Conservation (phyloP, 805 yeast species). For the Saccharomycopsis sp. region DNA sequence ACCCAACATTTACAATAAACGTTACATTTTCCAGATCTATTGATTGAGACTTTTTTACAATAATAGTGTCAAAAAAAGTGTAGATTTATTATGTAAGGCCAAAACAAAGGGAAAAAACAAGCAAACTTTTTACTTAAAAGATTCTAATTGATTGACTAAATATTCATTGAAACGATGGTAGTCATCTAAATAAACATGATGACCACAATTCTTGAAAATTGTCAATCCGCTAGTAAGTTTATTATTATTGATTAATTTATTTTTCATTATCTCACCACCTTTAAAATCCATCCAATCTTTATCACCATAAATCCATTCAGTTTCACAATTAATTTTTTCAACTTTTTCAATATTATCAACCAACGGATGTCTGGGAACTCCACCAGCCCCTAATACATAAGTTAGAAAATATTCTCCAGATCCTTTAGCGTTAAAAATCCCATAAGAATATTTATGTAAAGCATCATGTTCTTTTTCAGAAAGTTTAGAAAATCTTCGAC, state of each 20-base stretch:
- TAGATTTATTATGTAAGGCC: too few species aligned
- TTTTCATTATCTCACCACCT: constrained; percentile 28
- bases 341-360: constrained; percentile 34
- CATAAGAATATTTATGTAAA: constrained; percentile 72
- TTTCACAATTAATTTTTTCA: constrained; percentile 36
- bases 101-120: background rate
- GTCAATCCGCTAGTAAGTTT: constrained; percentile 26
- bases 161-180: constrained; percentile 39
- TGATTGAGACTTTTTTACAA: background rate
- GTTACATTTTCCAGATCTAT: background rate
- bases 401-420: constrained; percentile 90
- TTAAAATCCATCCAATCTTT: constrained; percentile 55
- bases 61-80: background rate
- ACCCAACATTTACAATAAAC: background rate
- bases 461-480: constrained; percentile 33
- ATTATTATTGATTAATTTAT: constrained; percentile 20
- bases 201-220: constrained; percentile 52
- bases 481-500: constrained; percentile 63
- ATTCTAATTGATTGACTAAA: constrained; percentile 7
- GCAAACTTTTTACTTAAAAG: background rate
- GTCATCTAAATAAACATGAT: constrained; percentile 72
- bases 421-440: constrained; percentile 77
- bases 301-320: constrained; percentile 82
- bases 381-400: constrained; percentile 82
- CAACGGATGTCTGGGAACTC: constrained; percentile 73